A percentile compares a stretch with the other conserved stretches of the same genome.
Evolutionary conservation across 192 early-diverging fungal genomes (phyloP).

Genomic region (Backusella psychrophila): DNA sequence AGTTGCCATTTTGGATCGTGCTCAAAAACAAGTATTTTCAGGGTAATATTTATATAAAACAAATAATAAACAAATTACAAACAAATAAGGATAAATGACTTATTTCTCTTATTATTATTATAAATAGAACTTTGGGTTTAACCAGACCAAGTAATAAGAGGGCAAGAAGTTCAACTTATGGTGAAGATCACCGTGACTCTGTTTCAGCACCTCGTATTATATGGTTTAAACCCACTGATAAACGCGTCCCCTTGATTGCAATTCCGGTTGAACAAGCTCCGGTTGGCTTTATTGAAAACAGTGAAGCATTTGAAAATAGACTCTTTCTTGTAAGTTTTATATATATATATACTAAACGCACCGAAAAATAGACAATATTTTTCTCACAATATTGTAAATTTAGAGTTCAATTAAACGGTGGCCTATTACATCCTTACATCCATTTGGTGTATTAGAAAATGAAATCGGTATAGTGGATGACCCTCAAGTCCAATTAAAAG

Average conservation of each 20-base stretch:
- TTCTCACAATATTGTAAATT: not conserved
- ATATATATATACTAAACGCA: not conserved
- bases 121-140: slow-evolving; percentile 12
- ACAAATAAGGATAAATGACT: not conserved
- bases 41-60: slow-evolving; percentile 32
- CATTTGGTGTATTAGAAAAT: slow-evolving; percentile 65
- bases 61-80: not conserved
- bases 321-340: slow-evolving; percentile 48
- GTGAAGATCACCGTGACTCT: slow-evolving; percentile 39
- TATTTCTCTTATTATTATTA: not conserved
- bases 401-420: slow-evolving; percentile 64
- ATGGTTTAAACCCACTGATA: slow-evolving; percentile 83
- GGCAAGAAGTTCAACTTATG: slow-evolving; percentile 4
- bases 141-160: slow-evolving; percentile 29
- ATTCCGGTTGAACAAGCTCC: slow-evolving; percentile 68
- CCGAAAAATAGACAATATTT: not conserved
- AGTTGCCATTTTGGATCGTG: slow-evolving; percentile 52
- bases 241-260: slow-evolving; percentile 69
- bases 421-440: slow-evolving; percentile 65
- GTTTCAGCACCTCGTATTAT: slow-evolving; percentile 50
- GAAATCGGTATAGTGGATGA: slow-evolving; percentile 78
- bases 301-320: slow-evolving; percentile 45
- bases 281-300: slow-evolving; percentile 61
- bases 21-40: slow-evolving; percentile 47
- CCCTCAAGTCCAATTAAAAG: slow-evolving; percentile 74